A percentile compares a stretch with the other conserved stretches of the same genome.
Conservation (phyloP, 2,329 filamentous ascomycete species). For the Alternaria gansuensis region DNA sequence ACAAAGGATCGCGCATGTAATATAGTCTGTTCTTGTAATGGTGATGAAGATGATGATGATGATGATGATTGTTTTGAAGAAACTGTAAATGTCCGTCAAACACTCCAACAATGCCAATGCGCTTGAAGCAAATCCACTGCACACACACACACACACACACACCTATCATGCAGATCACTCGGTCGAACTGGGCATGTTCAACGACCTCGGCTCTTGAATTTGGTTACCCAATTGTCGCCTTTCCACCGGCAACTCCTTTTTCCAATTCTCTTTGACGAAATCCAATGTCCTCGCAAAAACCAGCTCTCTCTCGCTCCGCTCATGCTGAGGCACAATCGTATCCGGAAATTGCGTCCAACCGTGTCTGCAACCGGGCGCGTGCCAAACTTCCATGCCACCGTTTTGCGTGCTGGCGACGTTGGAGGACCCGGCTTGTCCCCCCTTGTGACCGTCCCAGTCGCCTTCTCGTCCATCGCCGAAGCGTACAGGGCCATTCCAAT, state of each 20-base stretch:
- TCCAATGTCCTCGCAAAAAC: constrained; percentile 50
- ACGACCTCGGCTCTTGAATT: constrained; percentile 28
- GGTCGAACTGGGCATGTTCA: constrained; percentile 31
- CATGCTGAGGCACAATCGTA: constrained; percentile 50
- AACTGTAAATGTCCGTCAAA: not conserved
- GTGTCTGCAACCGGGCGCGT: constrained; percentile 49
- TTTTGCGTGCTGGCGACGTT: constrained; percentile 31
- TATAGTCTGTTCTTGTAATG: not conserved
- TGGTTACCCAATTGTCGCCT: constrained; percentile 24
- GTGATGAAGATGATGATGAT: too few species aligned
- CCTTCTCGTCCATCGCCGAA: constrained; percentile 47
- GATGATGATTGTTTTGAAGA: not conserved
- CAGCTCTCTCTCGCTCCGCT: constrained; percentile 48
- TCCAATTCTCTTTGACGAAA: constrained; percentile 53
- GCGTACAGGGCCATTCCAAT: constrained; percentile 47
- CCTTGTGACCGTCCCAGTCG: constrained; percentile 43
- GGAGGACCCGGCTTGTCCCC: constrained; percentile 29
- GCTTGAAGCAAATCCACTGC: not conserved
- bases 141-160: too few species aligned
- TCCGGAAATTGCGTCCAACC: constrained; percentile 58
- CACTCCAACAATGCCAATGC: not conserved
- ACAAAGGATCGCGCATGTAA: not conserved
- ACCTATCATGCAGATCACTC: not conserved
- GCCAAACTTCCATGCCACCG: constrained; percentile 52
- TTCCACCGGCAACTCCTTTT: constrained; percentile 31